phyloP scores from a whole-genome alignment of 192 early-diverging fungal species.

The Mortierella hygrophila region DNA sequence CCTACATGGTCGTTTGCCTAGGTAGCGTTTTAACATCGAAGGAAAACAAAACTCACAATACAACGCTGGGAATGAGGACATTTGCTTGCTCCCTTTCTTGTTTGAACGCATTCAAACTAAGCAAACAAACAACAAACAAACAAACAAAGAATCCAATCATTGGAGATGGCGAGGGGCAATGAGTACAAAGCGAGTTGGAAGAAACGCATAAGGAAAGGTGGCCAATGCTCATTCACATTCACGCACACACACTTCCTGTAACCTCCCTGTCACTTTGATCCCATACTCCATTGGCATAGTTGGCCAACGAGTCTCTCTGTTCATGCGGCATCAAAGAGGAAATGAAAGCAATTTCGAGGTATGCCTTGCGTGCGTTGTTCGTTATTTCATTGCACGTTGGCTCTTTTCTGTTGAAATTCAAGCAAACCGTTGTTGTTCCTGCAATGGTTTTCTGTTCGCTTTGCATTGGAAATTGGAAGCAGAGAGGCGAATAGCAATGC shows the following conservation, averaged over 20 bases:
- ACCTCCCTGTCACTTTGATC: too few species aligned
- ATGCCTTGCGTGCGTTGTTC: too few species aligned
- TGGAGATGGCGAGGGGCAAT: not conserved
- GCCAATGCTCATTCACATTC: not conserved
- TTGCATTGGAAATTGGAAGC: not conserved
- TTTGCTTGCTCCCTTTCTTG: not conserved
- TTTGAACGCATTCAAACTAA: not conserved
- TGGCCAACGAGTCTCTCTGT: too few species aligned
- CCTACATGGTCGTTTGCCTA: not conserved
- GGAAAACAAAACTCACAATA: not conserved
- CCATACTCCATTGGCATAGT: too few species aligned
- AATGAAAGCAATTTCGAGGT: too few species aligned
- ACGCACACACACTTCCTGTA: not conserved
- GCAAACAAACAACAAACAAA: slow-evolving; percentile 4
- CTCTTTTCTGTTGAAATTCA: too few species aligned
- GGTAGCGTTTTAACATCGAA: not conserved
- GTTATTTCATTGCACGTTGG: too few species aligned
- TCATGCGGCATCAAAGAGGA: too few species aligned
- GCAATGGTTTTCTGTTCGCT: not conserved
- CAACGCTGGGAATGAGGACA: not conserved
- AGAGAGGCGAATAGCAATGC: not conserved
- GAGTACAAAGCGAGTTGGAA: too few species aligned
- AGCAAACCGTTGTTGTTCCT: not conserved
- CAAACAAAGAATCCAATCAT: not conserved
- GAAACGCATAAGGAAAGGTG: not conserved